These are phyloP conservation scores for Nicotiana rustica DNA, from an alignment of 305 asterid species.

Conservation along the genomic window DNA sequence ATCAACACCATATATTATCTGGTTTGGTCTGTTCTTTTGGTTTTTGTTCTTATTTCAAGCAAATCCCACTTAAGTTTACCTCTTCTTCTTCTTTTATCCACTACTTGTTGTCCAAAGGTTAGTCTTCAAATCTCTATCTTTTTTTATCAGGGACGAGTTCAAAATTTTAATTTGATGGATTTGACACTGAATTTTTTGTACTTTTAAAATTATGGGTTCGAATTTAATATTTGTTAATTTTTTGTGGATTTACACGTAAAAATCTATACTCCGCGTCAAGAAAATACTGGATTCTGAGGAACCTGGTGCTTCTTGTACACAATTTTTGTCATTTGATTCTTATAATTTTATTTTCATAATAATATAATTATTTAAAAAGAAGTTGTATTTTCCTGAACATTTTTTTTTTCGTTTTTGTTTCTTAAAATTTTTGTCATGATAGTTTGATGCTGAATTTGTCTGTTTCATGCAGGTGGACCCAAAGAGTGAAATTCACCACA, in stretches of 20 bases:
- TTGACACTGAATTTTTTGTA: too few species aligned
- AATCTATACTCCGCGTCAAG: too few species aligned
- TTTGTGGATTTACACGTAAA: too few species aligned
- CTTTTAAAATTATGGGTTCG: too few species aligned
- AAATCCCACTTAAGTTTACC: slow-evolving; percentile 32
- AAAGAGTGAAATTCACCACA: slow-evolving; percentile 20
- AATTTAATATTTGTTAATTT: too few species aligned
- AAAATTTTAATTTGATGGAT: too few species aligned
- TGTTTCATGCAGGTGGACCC: slow-evolving; percentile 37
- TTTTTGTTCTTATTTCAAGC: slow-evolving; percentile 31
- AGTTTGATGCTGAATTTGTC: slow-evolving; percentile 4
- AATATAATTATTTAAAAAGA: too few species aligned
- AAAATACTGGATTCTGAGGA: too few species aligned
- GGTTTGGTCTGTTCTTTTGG: slow-evolving; percentile 14
- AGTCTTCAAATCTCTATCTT: background rate
- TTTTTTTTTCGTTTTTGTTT: background rate
- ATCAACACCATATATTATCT: background rate
- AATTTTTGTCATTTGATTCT: background rate
- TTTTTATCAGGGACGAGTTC: too few species aligned
- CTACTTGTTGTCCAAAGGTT: slow-evolving; percentile 9
- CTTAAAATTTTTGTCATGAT: slow-evolving; percentile 4
- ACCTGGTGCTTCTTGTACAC: background rate
- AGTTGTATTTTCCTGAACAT: background rate
- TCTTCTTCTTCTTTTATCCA: background rate
- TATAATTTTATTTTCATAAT: background rate